Evolutionary conservation across 148 eudicot species (phyloP), one percentile per base, ranked within the genome.

Genomic region (Spergularia marina): DNA sequence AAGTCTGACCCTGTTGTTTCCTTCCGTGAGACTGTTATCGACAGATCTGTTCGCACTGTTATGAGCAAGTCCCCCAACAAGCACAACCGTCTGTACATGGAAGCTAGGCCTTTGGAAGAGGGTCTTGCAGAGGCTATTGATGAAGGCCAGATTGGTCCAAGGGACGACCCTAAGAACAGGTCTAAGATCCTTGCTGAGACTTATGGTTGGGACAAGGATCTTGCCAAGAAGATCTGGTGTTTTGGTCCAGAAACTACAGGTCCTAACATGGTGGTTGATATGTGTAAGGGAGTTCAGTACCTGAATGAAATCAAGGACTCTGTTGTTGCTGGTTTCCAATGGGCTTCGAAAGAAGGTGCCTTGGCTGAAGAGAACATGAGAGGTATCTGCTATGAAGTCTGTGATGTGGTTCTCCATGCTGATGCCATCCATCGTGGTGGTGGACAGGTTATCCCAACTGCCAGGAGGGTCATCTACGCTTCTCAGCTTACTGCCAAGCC

Each of bases 141-240:
- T 59, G 76, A 74, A 10, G 76, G 76, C 2, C 17, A 69, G 65
- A 74, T 74, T 11, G 76, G 76, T 55, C 76, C 76, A 30, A 74
- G 76, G 44, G 76, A 74, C 34, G 76, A 74, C 60, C 76, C 76
- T 0, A 74, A 74, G 76, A 49, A 25, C 39, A 66, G 76, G 34
- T 76, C 79, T 30, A 68, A 76, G 58, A 68, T 76, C 79, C 44
- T 76, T 13, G 73, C 79, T 6, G 73, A 76, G 56, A 73, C 68
- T 9, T 76, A 56, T 7, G 79, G 79, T 5, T 76, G 79, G 79
- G 79, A 76, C 66, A 76, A 76, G 73, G 79, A 76, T 76, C 79
- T 76, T 44, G 79, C 79, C 5, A 76, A 76, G 79, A 76, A 68
- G 23, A 76, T 67, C 79, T 67, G 79, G 73, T 68, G 73, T 67